Percentiles rank a stretch among this genome's conserved stretches.
Conservation (phyloP, 2,329 filamentous ascomycete species). For the Passalora sequoiae region DNA sequence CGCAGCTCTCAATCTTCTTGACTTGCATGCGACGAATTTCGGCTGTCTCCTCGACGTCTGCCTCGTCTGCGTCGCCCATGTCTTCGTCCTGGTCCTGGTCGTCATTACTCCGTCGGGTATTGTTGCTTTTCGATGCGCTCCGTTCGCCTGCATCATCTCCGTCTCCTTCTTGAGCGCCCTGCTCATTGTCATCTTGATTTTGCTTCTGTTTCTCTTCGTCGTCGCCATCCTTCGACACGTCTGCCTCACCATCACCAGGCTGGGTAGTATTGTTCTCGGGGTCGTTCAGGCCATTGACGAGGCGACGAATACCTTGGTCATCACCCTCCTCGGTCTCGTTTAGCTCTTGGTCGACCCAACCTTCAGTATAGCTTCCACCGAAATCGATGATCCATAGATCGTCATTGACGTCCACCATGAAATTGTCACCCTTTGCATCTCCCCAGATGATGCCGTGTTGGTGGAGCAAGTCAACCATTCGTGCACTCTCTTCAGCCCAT, state of each 20-base stretch:
- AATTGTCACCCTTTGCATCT: constrained; percentile 39
- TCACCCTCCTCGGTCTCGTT: constrained; percentile 35
- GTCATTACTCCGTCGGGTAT: neutral
- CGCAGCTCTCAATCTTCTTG: constrained; percentile 2
- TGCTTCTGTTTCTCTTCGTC: constrained; percentile 5
- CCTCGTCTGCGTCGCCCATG: neutral
- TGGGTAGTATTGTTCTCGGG: constrained; percentile 20
- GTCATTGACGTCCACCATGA: constrained; percentile 36
- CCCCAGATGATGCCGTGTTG: constrained; percentile 36
- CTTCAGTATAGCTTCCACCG: constrained; percentile 36
- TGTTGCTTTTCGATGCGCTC: neutral
- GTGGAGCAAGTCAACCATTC: constrained; percentile 32
- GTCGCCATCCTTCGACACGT: constrained; percentile 2
- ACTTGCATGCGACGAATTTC: constrained; percentile 5
- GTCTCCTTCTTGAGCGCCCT: constrained; percentile 6
- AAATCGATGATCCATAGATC: constrained; percentile 39
- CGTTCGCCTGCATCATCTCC: constrained; percentile 9
- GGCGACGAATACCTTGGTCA: constrained; percentile 27
- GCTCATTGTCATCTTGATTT: constrained; percentile 1
- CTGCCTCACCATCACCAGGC: constrained; percentile 13
- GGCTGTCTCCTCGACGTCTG: neutral
- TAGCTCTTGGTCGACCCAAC: constrained; percentile 36
- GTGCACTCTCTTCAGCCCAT: constrained; percentile 30
- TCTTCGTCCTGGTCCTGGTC: neutral
- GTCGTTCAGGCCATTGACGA: constrained; percentile 30